Conservation (phyloP, 352 stramenopile species). For the Phytophthora podocarpi region DNA sequence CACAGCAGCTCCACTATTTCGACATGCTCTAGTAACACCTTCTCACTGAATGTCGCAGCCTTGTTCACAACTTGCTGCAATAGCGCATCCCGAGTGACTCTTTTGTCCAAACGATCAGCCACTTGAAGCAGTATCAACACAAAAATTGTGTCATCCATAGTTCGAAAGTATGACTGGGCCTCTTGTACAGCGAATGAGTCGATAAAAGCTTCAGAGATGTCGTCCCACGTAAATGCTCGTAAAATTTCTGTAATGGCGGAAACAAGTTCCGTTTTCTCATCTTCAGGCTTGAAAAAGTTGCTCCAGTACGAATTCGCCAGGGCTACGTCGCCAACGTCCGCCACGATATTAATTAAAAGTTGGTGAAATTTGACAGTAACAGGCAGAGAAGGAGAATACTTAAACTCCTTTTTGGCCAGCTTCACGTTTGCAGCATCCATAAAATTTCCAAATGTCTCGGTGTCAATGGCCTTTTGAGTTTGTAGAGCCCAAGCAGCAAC, state of each 20-base stretch:
- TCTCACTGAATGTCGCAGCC: not conserved
- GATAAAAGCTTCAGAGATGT: constrained; percentile 5
- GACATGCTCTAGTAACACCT: not conserved
- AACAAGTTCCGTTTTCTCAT: constrained; percentile 1
- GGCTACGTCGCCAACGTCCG: constrained; percentile 5
- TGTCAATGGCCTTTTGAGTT: not conserved
- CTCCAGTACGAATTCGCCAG: constrained; percentile 21
- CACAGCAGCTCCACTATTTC: not conserved
- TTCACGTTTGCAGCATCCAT: constrained; percentile 1
- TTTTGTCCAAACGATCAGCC: not conserved
- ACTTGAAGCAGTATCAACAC: constrained; percentile 6
- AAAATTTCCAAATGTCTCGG: not conserved
- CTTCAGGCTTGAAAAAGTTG: constrained; percentile 6
- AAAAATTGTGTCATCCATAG: not conserved
- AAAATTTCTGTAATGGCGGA: not conserved
- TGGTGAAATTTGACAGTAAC: constrained; percentile 9
- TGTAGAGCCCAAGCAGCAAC: constrained; percentile 4
- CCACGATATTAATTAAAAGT: too few relatives aligned
- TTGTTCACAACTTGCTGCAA: constrained; percentile 1
- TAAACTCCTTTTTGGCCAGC: not conserved
- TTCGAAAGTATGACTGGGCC: not conserved
- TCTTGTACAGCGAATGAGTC: not conserved
- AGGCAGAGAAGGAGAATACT: not conserved
- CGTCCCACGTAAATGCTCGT: constrained; percentile 14
- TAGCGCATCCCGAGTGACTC: not conserved